A percentile compares a stretch with the other conserved stretches of the same genome.
phyloP scores from a whole-genome alignment of 1,284 basidiomycete species.

The Kalmanozyma brasiliensis region DNA sequence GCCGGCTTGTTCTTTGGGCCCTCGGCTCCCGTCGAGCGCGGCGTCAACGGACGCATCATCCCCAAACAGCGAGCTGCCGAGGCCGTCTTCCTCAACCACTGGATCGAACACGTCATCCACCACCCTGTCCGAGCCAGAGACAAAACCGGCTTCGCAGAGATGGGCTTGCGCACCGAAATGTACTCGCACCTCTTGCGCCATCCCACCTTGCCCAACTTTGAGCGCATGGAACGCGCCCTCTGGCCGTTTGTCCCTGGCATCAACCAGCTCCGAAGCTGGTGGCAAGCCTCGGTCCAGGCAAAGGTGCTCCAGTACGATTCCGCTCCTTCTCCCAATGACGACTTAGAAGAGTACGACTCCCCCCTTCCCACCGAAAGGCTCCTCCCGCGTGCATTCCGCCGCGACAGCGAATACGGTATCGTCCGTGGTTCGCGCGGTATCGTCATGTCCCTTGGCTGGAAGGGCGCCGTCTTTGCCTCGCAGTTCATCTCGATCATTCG shows the following conservation, averaged over 20 bases:
- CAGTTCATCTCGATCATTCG: slow-evolving; percentile 51
- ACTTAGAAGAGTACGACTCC: slow-evolving; percentile 8
- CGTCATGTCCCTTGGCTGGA: slow-evolving; percentile 50
- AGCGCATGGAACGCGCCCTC: slow-evolving; percentile 46
- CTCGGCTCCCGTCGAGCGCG: slow-evolving; percentile 11
- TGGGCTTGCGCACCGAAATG: slow-evolving; percentile 49
- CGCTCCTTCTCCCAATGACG: neutral
- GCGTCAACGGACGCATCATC: slow-evolving; percentile 24
- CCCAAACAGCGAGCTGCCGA: slow-evolving; percentile 20
- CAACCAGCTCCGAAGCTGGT: slow-evolving; percentile 41
- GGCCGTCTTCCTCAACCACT: slow-evolving; percentile 40
- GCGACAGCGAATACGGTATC: no score
- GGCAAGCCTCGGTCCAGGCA: slow-evolving; percentile 39
- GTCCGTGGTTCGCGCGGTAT: slow-evolving; percentile 28
- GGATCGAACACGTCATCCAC: slow-evolving; percentile 44
- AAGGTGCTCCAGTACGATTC: slow-evolving; percentile 19
- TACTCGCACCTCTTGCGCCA: slow-evolving; percentile 48
- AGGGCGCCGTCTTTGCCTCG: slow-evolving; percentile 40
- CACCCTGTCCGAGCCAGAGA: slow-evolving; percentile 46
- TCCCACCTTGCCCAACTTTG: slow-evolving; percentile 39
- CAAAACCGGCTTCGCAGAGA: slow-evolving; percentile 48
- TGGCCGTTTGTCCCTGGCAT: slow-evolving; percentile 53
- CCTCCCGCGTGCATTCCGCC: slow-evolving; percentile 19
- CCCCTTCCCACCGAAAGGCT: neutral
- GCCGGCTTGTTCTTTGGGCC: slow-evolving; percentile 13